Evolutionary conservation across 805 yeast species (phyloP).

Genomic region (Saturnispora diversa): DNA sequence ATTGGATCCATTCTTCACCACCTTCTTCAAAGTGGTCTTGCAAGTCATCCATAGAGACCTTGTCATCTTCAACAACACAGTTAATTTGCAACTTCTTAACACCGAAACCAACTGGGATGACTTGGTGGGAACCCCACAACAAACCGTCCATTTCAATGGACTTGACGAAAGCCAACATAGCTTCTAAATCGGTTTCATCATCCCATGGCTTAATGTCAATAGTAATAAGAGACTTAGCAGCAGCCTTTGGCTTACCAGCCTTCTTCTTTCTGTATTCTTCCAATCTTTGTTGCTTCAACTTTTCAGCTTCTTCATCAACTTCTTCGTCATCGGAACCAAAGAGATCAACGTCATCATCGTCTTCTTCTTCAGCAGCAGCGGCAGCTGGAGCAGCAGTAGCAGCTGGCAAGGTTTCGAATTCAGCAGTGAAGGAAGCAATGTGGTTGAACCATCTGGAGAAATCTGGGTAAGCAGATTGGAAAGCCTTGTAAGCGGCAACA

Average conservation of each 20-base stretch:
- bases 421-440: conserved; percentile 87
- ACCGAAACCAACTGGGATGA: conserved; percentile 98
- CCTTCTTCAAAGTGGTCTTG: conserved; percentile 62
- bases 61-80: conserved; percentile 95
- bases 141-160: conserved; percentile 85
- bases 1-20: conserved; percentile 99
- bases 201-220: conserved; percentile 99
- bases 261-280: conserved; percentile 97
- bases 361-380: conserved; percentile 73
- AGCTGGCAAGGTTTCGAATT: conserved; percentile 76
- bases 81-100: conserved; percentile 98
- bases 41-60: conserved; percentile 88
- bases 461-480: conserved; percentile 85
- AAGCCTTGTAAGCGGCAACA: conserved; percentile 88
- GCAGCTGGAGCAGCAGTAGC: conserved; percentile 55
- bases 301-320: conserved; percentile 96
- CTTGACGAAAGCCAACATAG: conserved; percentile 81
- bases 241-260: conserved; percentile 96
- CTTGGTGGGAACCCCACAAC: conserved; percentile 96
- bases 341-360: conserved; percentile 83
- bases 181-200: conserved; percentile 95
- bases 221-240: conserved; percentile 96
- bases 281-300: conserved; percentile 92
- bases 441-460: conserved; percentile 98
- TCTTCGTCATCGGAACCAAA: conserved; percentile 93